Percentiles rank a stretch among this genome's conserved stretches.
phyloP scores from a whole-genome alignment of 2,329 filamentous ascomycete genomes.

The Ophiostoma pallidulum region DNA sequence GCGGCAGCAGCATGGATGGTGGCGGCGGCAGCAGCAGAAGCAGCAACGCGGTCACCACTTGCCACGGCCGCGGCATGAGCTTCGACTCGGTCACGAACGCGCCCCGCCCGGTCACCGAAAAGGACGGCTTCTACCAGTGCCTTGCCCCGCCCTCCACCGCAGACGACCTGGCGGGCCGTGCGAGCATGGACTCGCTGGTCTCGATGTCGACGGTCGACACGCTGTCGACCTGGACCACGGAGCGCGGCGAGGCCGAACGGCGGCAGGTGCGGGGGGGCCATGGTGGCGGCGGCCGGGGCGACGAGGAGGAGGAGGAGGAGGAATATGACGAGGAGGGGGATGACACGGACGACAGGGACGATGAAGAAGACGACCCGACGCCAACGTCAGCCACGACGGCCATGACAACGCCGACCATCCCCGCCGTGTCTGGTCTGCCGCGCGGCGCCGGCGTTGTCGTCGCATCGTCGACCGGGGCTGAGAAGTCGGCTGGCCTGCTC shows the following conservation, averaged over 20 bases:
- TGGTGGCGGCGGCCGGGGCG: too few species aligned
- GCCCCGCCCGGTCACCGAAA: conserved; percentile 40
- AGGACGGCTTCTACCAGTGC: conserved; percentile 51
- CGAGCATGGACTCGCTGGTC: conserved; percentile 35
- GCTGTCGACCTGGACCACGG: conserved; percentile 41
- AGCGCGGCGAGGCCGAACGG: conserved; percentile 27
- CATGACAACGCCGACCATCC: conserved; percentile 25
- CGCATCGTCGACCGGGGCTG: background rate
- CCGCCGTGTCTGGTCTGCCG: background rate
- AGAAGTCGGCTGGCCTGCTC: conserved; percentile 2
- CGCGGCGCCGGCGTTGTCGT: background rate
- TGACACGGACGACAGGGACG: conserved; percentile 26
- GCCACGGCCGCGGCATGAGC: conserved; percentile 30
- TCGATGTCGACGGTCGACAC: conserved; percentile 28
- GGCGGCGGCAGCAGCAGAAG: too few species aligned
- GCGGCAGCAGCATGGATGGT: background rate
- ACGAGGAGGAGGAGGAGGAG: conserved; percentile 37
- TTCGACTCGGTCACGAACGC: conserved; percentile 45
- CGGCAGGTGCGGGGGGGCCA: conserved; percentile 21
- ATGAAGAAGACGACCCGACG: conserved; percentile 30
- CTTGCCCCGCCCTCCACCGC: conserved; percentile 31
- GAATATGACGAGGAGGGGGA: conserved; percentile 24
- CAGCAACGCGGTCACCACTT: conserved; percentile 25
- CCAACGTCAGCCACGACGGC: conserved; percentile 28
- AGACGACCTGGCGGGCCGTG: conserved; percentile 9